A percentile compares a stretch with the other conserved stretches of the same genome.
Evolutionary conservation across 495 filamentous ascomycete species (phyloP).

Genomic region (Paragyromitra xinjiangensis): DNA sequence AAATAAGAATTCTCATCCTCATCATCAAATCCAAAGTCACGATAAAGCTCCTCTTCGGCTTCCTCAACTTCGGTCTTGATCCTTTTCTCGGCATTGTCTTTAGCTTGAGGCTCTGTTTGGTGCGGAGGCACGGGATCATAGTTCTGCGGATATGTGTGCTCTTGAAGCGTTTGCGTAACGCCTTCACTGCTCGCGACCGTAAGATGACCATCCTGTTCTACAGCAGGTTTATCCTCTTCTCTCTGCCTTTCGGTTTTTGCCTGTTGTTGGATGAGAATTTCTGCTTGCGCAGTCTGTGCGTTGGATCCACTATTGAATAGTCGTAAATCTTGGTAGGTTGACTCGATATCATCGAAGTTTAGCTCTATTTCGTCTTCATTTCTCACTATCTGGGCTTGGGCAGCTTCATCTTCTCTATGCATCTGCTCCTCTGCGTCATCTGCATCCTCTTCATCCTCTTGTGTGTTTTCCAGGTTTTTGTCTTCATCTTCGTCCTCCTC

Average conservation of each 20-base stretch:
- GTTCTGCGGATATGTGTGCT: background rate
- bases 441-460: background rate
- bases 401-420: background rate
- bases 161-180: background rate
- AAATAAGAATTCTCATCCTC: background rate
- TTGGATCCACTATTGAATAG: background rate
- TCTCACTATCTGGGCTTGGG: background rate
- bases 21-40: slow-evolving; percentile 21
- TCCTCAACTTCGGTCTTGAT: slow-evolving; percentile 20
- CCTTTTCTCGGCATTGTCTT: background rate
- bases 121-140: background rate
- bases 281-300: background rate
- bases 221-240: background rate
- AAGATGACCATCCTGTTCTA: background rate
- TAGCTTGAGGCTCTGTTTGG: background rate
- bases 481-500: slow-evolving; percentile 1
- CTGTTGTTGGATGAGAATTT: background rate
- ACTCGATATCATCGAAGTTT: slow-evolving; percentile 15
- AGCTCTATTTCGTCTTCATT: background rate
- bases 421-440: background rate
- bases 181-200: background rate
- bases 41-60: slow-evolving; percentile 21
- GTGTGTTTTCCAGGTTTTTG: background rate
- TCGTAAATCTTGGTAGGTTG: slow-evolving; percentile 1
- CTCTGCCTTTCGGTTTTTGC: background rate